Base-by-base conservation (phyloP, 202 grass and related monocot species). In the Digitaria exilis region DNA sequence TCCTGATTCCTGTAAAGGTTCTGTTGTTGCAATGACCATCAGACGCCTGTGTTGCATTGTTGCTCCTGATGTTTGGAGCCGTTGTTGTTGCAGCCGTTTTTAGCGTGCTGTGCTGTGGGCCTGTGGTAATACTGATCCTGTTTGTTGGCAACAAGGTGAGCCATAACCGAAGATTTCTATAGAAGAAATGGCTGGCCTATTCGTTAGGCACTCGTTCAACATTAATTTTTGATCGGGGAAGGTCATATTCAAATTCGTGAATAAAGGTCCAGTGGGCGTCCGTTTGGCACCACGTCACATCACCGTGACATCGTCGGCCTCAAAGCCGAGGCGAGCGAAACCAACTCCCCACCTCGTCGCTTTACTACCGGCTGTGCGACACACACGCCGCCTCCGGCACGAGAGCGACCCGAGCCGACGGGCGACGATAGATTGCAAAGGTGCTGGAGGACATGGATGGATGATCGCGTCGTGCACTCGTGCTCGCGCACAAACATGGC, bases 281-380 rank as follows among this genome's bases (percentile, higher is more conserved):
- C 43, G 76, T 49, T 52, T 39, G 77, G 63, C 62, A 29, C 21
- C 44, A 51, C 44, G 76, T 79, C 76, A 66, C 76, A 65, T 35
- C 61, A n/a, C 4, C 44, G 29, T 79, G 76, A 79, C 61, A 52
- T 67, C 21, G 76, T 22, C 77, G 24, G 44, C 59, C 2, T 30
- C 21, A 8, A 25, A 37, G 46, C 77, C 34, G 78, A 80, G 63
- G 32, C 12, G 49, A 34, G 64, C 50, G 78, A 80, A 30, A 69
- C 64, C 64, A 80, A 69, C 78, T 80, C 34, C 7, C 34, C 78
- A 80, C 64, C 78, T 29, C 34, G 48, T 21, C 39, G 3, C 7
- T 25, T n/a, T 39, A 37, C 24, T 12, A 29, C 45, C 61, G 15
- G 62, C 50, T 28, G 56, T 21, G 5, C 31, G n/a, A n/a, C n/a